Base-by-base conservation (phyloP, 257 asterid species). In the Scutellaria baicalensis region DNA sequence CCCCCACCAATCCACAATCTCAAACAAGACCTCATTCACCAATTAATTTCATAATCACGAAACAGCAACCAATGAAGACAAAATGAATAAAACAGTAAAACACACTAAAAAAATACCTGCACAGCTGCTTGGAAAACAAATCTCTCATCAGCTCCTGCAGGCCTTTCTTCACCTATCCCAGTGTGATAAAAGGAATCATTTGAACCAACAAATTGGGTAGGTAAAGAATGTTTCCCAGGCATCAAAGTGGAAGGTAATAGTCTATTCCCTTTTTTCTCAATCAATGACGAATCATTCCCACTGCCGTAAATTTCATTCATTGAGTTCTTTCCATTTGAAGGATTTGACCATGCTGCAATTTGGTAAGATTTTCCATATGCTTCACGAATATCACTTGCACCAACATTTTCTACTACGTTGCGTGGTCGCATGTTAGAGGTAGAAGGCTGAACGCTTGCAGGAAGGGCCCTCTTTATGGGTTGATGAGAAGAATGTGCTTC, bases 41-140 rank as follows among this genome's bases (percentile, higher is more conserved):
- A 51, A 54, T 33, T 66, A 67, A 39, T 31, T 23, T 62, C 13
- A 38, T 27, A 17, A 60, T 10, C 38, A 27, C n/a, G 42, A 31
- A 5, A 68, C 20, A 67, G 50, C 20, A 44, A 57, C 56, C 63
- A 67, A 33, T 13, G 44, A 64, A 73, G 48, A 73, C 8, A 17
- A 77, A 42, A 64, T 35, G 3, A 40, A 69, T 65, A 43, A 64
- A 48, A 75, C 33, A 40, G 67, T 65, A 43, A 64, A 48, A 75
- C 33, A 59, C 48, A 73, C 43, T 9, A 27, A 80, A 20, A 20
- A 74, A n/a, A 69, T 77, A 91, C 99, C 99, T 94, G 95, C 68
- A 94, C 80, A 83, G 97, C 98, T 71, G 96, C 98, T 84, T 86
- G 96, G 64, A 78, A 86, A 80, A 94, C 90, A 56, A 83, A 82